phyloP scores from a whole-genome alignment of 805 yeast genomes.

The Hanseniaspora valbyensis region DNA sequence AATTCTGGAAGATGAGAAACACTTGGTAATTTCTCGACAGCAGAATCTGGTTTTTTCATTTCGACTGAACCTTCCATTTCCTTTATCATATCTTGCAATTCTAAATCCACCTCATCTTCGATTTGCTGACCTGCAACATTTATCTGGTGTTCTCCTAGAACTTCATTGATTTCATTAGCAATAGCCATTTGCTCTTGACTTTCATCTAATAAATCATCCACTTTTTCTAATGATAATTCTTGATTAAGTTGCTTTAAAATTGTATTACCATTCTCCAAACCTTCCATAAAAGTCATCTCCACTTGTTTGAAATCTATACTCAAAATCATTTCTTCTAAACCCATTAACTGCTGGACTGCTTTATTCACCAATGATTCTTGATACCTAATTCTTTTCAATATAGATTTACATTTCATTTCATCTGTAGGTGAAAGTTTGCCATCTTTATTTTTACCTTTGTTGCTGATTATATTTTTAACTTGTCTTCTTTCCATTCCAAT shows the following conservation, averaged over 20 bases:
- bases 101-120: constrained; percentile 36
- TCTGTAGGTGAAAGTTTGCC: constrained; percentile 27
- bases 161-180: constrained; percentile 60
- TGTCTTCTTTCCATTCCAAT: constrained; percentile 46
- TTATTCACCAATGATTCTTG: constrained; percentile 62
- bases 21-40: constrained; percentile 7
- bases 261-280: constrained; percentile 68
- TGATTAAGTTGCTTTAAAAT: constrained; percentile 64
- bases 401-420: constrained; percentile 52
- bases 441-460: background rate
- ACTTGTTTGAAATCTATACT: constrained; percentile 81
- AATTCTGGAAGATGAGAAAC: constrained; percentile 9
- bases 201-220: constrained; percentile 77
- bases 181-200: constrained; percentile 69
- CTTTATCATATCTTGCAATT: constrained; percentile 10
- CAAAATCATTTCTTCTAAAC: constrained; percentile 64
- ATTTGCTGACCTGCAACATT: constrained; percentile 59
- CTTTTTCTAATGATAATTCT: constrained; percentile 65
- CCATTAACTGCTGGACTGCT: constrained; percentile 67
- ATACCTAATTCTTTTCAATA: constrained; percentile 67
- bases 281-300: constrained; percentile 73
- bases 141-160: constrained; percentile 37
- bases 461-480: constrained; percentile 25
- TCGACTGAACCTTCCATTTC: background rate
- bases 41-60: no score